Percentiles rank a stretch among this genome's conserved stretches.
phyloP scores from a whole-genome alignment of 768 basidiomycete genomes.

The Naganishia vaughanmartiniae region DNA sequence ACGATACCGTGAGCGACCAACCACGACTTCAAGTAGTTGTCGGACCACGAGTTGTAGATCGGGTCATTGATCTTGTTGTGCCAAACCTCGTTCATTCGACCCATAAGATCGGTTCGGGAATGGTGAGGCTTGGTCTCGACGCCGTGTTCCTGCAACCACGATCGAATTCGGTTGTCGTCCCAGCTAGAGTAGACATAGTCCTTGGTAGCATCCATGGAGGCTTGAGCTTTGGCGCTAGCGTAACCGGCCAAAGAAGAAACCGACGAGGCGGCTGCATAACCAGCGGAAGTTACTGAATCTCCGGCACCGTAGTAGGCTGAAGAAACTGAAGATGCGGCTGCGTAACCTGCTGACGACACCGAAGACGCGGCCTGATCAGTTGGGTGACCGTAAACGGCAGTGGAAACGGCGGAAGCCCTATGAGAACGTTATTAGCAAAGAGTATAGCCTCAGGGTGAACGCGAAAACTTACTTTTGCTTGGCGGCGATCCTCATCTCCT shows the following conservation, averaged over 20 bases:
- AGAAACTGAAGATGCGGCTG: slow-evolving; percentile 37
- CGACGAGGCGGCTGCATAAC: slow-evolving; percentile 37
- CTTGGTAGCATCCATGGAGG: slow-evolving; percentile 64
- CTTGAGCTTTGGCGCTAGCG: slow-evolving; percentile 46
- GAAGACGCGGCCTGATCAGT: slow-evolving; percentile 52
- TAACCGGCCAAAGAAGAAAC: slow-evolving; percentile 45
- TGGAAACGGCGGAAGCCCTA: slow-evolving; percentile 60
- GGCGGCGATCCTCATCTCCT: slow-evolving; percentile 74
- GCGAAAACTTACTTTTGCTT: slow-evolving; percentile 58
- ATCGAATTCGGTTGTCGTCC: slow-evolving; percentile 68
- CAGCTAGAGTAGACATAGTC: slow-evolving; percentile 88
- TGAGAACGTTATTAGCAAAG: slow-evolving; percentile 52
- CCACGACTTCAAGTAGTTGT: slow-evolving; percentile 81
- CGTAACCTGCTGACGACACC: slow-evolving; percentile 43
- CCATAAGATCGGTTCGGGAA: slow-evolving; percentile 66
- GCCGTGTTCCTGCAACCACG: slow-evolving; percentile 71
- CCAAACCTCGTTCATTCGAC: slow-evolving; percentile 69
- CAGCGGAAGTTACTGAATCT: slow-evolving; percentile 44
- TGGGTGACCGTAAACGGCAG: slow-evolving; percentile 57
- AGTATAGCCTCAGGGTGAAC: not conserved
- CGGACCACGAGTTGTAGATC: slow-evolving; percentile 81
- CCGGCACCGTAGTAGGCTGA: slow-evolving; percentile 40
- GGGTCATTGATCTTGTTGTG: slow-evolving; percentile 60
- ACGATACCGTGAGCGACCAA: slow-evolving; percentile 74
- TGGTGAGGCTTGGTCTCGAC: slow-evolving; percentile 64